These are phyloP conservation scores for Clavulina sp. DNA, from an alignment of 768 basidiomycete species.

Conservation along the genomic window DNA sequence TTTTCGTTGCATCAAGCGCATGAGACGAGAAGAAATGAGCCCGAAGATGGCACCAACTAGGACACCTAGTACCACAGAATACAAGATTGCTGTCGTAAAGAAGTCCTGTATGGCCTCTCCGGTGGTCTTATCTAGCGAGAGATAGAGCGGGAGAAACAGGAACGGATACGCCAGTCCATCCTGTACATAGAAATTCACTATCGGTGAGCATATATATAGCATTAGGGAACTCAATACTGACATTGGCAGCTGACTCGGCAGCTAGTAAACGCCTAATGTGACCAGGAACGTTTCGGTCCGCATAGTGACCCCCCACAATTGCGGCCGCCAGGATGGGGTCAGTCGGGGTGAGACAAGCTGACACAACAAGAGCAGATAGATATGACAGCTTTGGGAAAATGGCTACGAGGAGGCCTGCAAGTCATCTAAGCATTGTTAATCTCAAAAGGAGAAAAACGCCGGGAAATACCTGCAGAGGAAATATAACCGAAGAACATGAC, in stretches of 20 bases:
- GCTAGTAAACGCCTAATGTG: neutral
- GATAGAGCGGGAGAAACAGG: neutral
- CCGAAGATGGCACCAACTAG: neutral
- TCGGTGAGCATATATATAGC: neutral
- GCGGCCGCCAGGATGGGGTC: conserved; percentile 92
- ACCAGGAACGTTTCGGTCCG: conserved; percentile 40
- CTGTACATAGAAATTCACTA: neutral
- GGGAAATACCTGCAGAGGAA: conserved; percentile 7
- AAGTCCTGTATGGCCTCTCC: neutral
- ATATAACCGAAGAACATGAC: conserved; percentile 17
- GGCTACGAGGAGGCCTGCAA: conserved; percentile 65
- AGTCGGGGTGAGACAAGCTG: conserved; percentile 85
- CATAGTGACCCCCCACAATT: conserved; percentile 90
- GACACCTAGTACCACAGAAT: neutral
- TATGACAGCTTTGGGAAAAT: conserved; percentile 81
- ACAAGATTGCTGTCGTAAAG: neutral
- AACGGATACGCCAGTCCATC: conserved; percentile 4
- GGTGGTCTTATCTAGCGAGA: neutral
- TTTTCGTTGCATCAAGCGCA: neutral
- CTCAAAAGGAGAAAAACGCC: neutral
- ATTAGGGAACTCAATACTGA: neutral
- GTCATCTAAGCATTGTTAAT: neutral
- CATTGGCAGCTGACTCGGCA: conserved; percentile 1
- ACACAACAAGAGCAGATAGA: conserved; percentile 75
- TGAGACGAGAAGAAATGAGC: neutral